These are phyloP conservation scores for Camelina laxa DNA, from an alignment of 345 rosid species.

Conservation along the genomic window DNA sequence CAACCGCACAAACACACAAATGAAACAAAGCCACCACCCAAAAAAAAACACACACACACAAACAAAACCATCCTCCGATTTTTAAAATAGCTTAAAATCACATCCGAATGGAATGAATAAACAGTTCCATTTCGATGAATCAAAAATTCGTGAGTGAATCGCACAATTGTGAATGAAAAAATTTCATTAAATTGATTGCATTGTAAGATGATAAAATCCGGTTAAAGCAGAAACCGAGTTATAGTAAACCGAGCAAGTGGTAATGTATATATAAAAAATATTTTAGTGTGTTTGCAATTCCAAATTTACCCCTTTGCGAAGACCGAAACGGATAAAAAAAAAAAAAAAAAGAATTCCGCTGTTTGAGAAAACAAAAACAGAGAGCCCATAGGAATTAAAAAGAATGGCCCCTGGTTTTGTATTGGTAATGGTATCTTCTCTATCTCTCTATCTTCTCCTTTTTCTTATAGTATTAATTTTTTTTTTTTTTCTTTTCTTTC, in stretches of 20 bases:
- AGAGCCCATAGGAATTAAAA: constrained; percentile 39
- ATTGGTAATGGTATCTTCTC: constrained; percentile 17
- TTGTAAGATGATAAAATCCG: not conserved
- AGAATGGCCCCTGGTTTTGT: constrained; percentile 46
- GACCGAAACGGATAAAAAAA: constrained; percentile 41
- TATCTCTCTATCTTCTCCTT: not conserved
- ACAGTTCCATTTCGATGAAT: not conserved
- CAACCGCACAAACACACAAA: not conserved
- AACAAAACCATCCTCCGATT: not conserved
- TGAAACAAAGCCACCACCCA: too few relatives aligned
- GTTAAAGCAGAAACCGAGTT: constrained; percentile 24
- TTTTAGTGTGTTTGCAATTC: not conserved
- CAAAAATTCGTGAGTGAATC: not conserved
- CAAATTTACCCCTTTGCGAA: constrained; percentile 32
- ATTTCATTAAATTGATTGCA: not conserved
- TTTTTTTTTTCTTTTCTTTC: not conserved
- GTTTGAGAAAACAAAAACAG: constrained; percentile 31
- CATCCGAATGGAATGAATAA: too few relatives aligned
- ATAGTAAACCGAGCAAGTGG: constrained; percentile 9
- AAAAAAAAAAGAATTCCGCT: constrained; percentile 36
- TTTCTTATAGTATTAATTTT: not conserved
- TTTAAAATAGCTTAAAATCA: not conserved
- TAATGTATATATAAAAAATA: not conserved
- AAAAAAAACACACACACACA: not conserved
- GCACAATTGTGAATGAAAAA: not conserved